phyloP scores from a whole-genome alignment of 257 asterid species.

The Avicennia marina region DNA sequence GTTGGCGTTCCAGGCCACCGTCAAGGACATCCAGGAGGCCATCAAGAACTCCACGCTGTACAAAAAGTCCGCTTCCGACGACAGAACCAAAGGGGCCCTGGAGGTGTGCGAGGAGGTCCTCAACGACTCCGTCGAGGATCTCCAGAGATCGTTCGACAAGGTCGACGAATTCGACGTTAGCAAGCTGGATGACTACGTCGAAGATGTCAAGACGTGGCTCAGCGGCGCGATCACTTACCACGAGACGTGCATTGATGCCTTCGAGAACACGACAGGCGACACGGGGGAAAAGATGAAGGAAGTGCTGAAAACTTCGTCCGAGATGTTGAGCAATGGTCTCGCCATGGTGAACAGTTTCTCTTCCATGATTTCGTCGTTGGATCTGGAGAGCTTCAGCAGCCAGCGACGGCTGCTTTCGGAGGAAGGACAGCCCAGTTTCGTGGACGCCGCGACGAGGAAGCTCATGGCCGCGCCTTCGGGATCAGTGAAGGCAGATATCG shows the following conservation, averaged over 20 bases:
- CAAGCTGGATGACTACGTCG: constrained; percentile 29
- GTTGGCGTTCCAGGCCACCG: constrained; percentile 40
- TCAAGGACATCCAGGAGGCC: constrained; percentile 30
- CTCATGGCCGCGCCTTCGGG: constrained; percentile 28
- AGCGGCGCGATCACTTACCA: constrained; percentile 56
- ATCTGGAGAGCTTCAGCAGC: constrained; percentile 28
- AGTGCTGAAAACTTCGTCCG: constrained; percentile 36
- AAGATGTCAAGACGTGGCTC: constrained; percentile 71
- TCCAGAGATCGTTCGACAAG: constrained; percentile 31
- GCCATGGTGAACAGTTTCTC: constrained; percentile 48
- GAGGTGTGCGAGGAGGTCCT: constrained; percentile 45
- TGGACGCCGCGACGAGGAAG: constrained; percentile 19
- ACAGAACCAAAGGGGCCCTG: constrained; percentile 48
- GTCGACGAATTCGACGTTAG: constrained; percentile 25
- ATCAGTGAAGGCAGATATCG: constrained; percentile 27
- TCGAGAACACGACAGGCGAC: constrained; percentile 51
- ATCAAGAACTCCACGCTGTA: constrained; percentile 27
- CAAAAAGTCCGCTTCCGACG: constrained; percentile 39
- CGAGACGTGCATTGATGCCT: constrained; percentile 64
- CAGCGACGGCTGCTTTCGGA: constrained; percentile 17
- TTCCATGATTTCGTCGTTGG: constrained; percentile 21
- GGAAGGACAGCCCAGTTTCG: constrained; percentile 11
- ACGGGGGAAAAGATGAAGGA: constrained; percentile 58
- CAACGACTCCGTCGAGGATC: constrained; percentile 45
- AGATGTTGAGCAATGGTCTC: constrained; percentile 50